Base-by-base conservation (phyloP, 1,139 yeast species). In the Geotrichum cucujoidarum region DNA sequence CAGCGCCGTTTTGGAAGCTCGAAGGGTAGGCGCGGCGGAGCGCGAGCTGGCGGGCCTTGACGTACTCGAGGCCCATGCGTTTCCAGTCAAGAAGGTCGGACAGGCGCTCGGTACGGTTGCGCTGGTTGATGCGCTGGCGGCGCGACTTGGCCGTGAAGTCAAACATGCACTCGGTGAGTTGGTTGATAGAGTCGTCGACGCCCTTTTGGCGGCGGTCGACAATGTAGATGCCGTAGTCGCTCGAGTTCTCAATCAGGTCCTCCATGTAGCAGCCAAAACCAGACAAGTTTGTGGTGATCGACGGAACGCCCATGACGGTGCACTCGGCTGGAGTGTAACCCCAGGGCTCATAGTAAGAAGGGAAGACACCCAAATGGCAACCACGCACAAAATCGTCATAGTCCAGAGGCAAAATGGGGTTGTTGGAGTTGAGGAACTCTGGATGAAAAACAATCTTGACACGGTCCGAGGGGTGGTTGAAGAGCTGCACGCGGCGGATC, bases 241-340 rank as follows among this genome's bases (percentile, higher is more conserved):
- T 78, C 29, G 97, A 85, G 63, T 88, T 86, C 66, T 90, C 97
- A 66, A 92, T 90, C 60, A 92, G 75, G 65, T 90, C 97, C 68
- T 92, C 97, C 97, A 92, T 92, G 71, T 92, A 92, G 59, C 97
- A 94, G 48, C 98, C 98, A 65, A 92, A 92, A 2, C 98, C 98
- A 6, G 96, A 87, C 56, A 92, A 74, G 67, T 92, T 92, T 44
- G 98, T 92, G 22, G 98, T 90, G 62, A 92, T 87, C n/a, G 96
- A 87, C 18, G 98, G 98, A 50, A 92, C 95, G 53, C 98, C 97
- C 97, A 92, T 92, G 31, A 92, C 98, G 1, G 97, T 92, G 74
- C 97, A 92, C 67, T 92, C 98, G 10, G 97, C 97, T 11, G 98
- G 98, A 5, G 98, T 92, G 68, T 92, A 92, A 31, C 98, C 98